phyloP scores from a whole-genome alignment of 305 asterid species.

The Salvia sclarea region DNA sequence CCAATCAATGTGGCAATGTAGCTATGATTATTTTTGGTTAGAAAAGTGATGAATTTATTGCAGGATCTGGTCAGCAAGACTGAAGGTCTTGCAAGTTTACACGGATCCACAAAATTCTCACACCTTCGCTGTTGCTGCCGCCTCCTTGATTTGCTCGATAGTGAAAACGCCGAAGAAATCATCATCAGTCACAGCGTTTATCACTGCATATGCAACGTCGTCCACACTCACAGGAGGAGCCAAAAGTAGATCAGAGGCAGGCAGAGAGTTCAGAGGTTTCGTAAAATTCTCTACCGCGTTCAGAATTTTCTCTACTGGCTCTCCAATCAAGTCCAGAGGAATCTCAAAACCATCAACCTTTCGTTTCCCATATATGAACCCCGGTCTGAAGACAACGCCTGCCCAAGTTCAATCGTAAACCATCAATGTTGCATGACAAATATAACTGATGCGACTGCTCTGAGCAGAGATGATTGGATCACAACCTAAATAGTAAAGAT shows the following conservation, averaged over 20 bases:
- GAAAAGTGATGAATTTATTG: not conserved
- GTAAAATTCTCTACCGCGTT: conserved; percentile 62
- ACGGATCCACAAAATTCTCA: conserved; percentile 9
- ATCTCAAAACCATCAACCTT: conserved; percentile 81
- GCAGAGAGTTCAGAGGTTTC: conserved; percentile 75
- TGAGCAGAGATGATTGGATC: not conserved
- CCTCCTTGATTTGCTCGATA: conserved; percentile 89
- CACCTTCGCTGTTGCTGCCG: conserved; percentile 56
- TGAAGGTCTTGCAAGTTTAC: not conserved
- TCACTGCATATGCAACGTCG: conserved; percentile 76
- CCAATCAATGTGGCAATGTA: not conserved
- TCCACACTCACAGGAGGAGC: conserved; percentile 93
- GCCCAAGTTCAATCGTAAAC: conserved; percentile 31
- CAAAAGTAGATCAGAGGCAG: conserved; percentile 82
- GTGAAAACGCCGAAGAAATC: conserved; percentile 84
- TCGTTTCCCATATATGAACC: conserved; percentile 87
- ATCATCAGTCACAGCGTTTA: conserved; percentile 72
- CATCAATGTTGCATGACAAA: conserved; percentile 4
- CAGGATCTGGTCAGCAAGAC: not conserved
- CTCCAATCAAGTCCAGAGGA: conserved; percentile 85
- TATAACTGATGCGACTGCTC: not conserved
- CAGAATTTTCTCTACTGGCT: conserved; percentile 73
- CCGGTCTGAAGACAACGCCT: conserved; percentile 94
- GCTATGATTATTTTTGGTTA: not conserved
- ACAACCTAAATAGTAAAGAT: not conserved